These are phyloP conservation scores for Elymus sibiricus DNA, from an alignment of 176 grass and related monocot species.

Conservation along the genomic window DNA sequence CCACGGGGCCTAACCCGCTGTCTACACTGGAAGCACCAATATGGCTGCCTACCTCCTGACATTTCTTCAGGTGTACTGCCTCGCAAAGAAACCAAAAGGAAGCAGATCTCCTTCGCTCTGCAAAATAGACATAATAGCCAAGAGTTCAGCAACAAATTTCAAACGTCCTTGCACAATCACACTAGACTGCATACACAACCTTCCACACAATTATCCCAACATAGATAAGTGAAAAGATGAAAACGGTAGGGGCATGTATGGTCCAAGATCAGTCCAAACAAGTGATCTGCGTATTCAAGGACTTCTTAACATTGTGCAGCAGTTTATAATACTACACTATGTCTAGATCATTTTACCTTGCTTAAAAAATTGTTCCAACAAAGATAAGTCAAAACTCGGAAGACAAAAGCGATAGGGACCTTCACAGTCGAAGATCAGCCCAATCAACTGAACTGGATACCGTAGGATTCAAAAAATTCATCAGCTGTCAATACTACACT, in stretches of 20 bases:
- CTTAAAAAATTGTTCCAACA: not conserved
- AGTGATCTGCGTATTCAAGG: not conserved
- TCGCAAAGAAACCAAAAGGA: not conserved
- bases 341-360: not conserved
- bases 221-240: not conserved
- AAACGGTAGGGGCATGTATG: not conserved
- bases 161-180: not conserved
- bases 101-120: not conserved
- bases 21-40: conserved; percentile 90
- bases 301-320: not conserved
- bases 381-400: not conserved
- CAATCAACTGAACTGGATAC: not conserved
- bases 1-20: conserved; percentile 61
- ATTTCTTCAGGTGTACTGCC: conserved; percentile 28
- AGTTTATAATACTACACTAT: not conserved
- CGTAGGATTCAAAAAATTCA: not conserved
- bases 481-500: not conserved
- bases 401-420: not conserved
- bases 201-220: not conserved
- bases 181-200: not conserved
- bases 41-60: conserved; percentile 49
- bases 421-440: not conserved
- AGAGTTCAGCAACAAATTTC: not conserved
- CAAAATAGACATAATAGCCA: conserved; percentile 17
- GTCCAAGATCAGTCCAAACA: not conserved